Evolutionary conservation across 2,329 filamentous ascomycete species (phyloP).

Genomic region (Teratosphaeria epicoccoides): DNA sequence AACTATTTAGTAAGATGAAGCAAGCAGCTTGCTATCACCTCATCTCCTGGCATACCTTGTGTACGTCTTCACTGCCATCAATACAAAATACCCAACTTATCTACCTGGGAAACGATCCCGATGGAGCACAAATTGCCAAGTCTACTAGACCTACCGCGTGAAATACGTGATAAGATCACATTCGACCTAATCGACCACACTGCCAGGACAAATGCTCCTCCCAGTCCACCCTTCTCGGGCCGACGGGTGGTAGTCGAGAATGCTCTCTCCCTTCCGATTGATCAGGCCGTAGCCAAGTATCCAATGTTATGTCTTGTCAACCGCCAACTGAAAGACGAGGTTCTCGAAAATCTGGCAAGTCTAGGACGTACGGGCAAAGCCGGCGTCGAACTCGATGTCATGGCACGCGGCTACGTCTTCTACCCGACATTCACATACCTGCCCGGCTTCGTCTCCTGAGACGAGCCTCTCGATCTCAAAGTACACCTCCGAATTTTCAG

Average conservation of each 20-base stretch:
- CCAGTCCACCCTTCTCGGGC: constrained; percentile 4
- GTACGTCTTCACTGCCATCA: too few species aligned
- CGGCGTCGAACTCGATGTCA: constrained; percentile 13
- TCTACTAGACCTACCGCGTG: constrained; percentile 13
- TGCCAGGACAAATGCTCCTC: constrained; percentile 4
- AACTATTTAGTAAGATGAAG: too few species aligned
- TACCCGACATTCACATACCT: constrained; percentile 16
- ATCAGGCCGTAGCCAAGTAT: constrained; percentile 7
- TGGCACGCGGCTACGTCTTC: constrained; percentile 12
- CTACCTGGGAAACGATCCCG: background rate
- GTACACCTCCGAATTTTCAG: constrained; percentile 15
- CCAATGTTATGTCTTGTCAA: constrained; percentile 6
- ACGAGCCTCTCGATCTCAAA: constrained; percentile 9
- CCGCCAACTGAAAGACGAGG: constrained; percentile 12
- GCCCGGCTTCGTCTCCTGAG: constrained; percentile 2
- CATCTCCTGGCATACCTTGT: too few species aligned
- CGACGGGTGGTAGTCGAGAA: background rate
- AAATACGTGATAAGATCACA: constrained; percentile 16
- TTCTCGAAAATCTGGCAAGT: constrained; percentile 7
- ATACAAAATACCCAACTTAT: too few species aligned
- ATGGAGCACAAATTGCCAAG: background rate
- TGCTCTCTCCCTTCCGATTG: constrained; percentile 6
- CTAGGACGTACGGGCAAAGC: constrained; percentile 5
- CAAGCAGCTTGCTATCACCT: too few species aligned
- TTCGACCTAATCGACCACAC: constrained; percentile 7